Evolutionary conservation across 208 protist species (phyloP).

Genomic region (Acanthamoeba royreba): DNA sequence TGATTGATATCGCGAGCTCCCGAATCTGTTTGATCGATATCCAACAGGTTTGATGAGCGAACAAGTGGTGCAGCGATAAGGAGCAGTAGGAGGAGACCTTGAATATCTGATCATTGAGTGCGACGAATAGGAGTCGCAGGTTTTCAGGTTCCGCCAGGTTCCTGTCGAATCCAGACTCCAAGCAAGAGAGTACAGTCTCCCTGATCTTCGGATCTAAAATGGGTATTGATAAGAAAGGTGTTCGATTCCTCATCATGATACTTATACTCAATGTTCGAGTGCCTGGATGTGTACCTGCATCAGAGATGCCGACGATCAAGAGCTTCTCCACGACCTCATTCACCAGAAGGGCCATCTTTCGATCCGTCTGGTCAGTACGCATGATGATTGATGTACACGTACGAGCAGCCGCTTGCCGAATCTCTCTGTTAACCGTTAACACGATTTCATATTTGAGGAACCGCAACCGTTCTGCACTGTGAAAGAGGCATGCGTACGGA

Average conservation of each 20-base stretch:
- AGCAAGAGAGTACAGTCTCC: not conserved
- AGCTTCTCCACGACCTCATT: slow-evolving; percentile 75
- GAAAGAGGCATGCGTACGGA: no score
- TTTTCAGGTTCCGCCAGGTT: slow-evolving; percentile 65
- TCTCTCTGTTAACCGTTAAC: not conserved
- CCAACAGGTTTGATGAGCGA: not conserved
- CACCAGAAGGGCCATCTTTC: slow-evolving; percentile 14
- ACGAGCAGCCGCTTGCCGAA: not conserved
- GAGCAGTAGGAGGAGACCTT: not conserved
- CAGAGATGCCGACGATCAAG: slow-evolving; percentile 74
- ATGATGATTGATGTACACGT: slow-evolving; percentile 11
- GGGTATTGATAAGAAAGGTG: not conserved
- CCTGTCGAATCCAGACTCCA: not conserved
- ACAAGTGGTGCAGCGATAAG: not conserved
- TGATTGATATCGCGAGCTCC: slow-evolving; percentile 79
- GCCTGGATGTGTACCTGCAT: slow-evolving; percentile 58
- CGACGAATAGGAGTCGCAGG: slow-evolving; percentile 85
- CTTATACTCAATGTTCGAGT: no score
- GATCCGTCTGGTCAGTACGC: not conserved
- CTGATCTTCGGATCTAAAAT: not conserved
- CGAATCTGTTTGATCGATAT: slow-evolving; percentile 68
- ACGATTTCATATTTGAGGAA: no score
- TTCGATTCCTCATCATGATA: not conserved
- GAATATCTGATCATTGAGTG: slow-evolving; percentile 89
- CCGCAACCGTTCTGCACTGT: no score